These are phyloP conservation scores for Diutina pseudorugosa DNA, from an alignment of 1,139 yeast genomes.

Conservation along the genomic window DNA sequence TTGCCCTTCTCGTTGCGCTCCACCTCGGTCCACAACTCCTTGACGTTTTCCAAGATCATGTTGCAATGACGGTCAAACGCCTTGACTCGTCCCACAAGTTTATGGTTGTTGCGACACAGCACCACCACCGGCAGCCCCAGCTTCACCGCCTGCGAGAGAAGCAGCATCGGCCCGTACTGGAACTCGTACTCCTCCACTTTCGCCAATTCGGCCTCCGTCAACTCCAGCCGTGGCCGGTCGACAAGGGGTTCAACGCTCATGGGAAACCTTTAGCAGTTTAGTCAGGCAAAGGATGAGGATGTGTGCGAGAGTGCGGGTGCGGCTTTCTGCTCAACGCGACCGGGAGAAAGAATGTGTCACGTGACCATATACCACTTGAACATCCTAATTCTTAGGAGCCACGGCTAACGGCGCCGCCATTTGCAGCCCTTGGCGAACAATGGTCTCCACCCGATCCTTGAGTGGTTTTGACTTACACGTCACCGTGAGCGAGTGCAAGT, in stretches of 20 bases:
- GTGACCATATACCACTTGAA: neutral
- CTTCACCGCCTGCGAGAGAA: conserved; percentile 69
- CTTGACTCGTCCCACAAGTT: conserved; percentile 76
- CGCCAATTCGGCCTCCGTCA: conserved; percentile 68
- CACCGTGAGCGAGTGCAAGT: conserved; percentile 53
- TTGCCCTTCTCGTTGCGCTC: conserved; percentile 57
- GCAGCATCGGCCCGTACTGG: conserved; percentile 81
- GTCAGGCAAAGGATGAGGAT: too few species aligned
- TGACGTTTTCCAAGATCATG: conserved; percentile 84
- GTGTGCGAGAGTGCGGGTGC: too few species aligned
- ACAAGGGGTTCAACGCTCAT: conserved; percentile 9
- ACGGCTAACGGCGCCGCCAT: conserved; percentile 56
- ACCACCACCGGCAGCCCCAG: conserved; percentile 70
- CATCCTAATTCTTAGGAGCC: neutral
- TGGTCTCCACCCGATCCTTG: conserved; percentile 72
- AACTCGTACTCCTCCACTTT: conserved; percentile 86
- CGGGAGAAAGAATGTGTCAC: neutral
- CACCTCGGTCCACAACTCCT: conserved; percentile 79
- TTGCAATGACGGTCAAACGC: conserved; percentile 96
- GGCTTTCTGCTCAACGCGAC: too few species aligned
- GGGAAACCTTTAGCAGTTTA: neutral
- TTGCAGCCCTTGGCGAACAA: conserved; percentile 64
- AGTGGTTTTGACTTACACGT: conserved; percentile 70
- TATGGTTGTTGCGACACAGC: conserved; percentile 87
- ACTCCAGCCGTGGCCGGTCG: conserved; percentile 67